Conservation (phyloP, 2,329 filamentous ascomycete genomes). For the Colletotrichum incanum region DNA sequence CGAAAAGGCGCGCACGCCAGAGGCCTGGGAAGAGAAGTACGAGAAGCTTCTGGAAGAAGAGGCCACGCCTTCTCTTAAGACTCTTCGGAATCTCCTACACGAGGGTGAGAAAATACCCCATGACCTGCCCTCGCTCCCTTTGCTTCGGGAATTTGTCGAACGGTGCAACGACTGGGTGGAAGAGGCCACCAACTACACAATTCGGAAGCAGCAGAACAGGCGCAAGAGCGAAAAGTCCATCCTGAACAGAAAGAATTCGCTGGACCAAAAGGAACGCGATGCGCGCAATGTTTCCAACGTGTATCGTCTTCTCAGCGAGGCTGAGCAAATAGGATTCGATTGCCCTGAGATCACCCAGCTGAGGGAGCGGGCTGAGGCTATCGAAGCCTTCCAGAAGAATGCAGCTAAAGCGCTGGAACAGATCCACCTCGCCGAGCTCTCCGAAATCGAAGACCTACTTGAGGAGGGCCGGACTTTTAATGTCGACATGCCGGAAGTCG, state of each 20-base stretch:
- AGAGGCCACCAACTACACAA: conserved; percentile 95
- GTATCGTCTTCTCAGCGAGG: conserved; percentile 84
- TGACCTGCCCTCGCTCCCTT: conserved; percentile 85
- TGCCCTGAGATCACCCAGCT: conserved; percentile 91
- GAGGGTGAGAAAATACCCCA: conserved; percentile 98
- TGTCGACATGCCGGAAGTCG: conserved; percentile 91
- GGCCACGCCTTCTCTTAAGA: conserved; percentile 87
- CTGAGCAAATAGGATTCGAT: conserved; percentile 91
- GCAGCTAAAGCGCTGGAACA: conserved; percentile 81
- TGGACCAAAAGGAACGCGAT: conserved; percentile 88
- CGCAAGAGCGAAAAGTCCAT: conserved; percentile 94
- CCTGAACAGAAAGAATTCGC: conserved; percentile 73
- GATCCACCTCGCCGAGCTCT: conserved; percentile 73
- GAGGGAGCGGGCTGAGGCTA: conserved; percentile 86
- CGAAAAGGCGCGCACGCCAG: conserved; percentile 89
- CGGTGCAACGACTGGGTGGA: conserved; percentile 98
- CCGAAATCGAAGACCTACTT: conserved; percentile 90
- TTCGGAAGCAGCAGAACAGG: conserved; percentile 96
- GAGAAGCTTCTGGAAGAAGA: conserved; percentile 88
- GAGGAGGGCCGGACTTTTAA: conserved; percentile 92
- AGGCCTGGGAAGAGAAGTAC: conserved; percentile 92
- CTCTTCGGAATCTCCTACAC: conserved; percentile 84
- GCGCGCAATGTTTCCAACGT: conserved; percentile 92
- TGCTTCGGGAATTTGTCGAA: conserved; percentile 91
- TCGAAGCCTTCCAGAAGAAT: conserved; percentile 86